A percentile compares a stretch with the other conserved stretches of the same genome.
Evolutionary conservation across 1,139 yeast genomes (phyloP).

Genomic region (Hemisphaericaspora lyxosophila): DNA sequence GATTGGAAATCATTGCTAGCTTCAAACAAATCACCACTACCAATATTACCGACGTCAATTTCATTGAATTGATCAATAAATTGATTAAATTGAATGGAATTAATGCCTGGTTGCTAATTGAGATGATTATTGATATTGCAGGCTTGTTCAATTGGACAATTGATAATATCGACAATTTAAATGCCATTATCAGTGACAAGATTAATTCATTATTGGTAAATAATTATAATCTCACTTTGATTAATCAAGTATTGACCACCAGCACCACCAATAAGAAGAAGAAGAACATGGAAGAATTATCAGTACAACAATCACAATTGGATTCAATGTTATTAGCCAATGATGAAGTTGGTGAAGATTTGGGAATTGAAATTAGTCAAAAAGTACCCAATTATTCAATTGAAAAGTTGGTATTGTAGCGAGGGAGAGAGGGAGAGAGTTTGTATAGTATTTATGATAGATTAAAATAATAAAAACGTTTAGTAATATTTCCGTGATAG

Average conservation of each 20-base stretch:
- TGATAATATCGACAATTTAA: conserved; percentile 45
- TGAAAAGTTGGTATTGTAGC: conserved; percentile 46
- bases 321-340: conserved; percentile 40
- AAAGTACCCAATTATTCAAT: conserved; percentile 52
- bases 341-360: conserved; percentile 19
- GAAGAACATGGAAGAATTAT: conserved; percentile 19
- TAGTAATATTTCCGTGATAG: too few species aligned
- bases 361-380: conserved; percentile 33
- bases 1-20: conserved; percentile 43
- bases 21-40: conserved; percentile 24
- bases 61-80: conserved; percentile 41
- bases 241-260: conserved; percentile 47
- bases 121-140: conserved; percentile 68
- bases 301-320: conserved; percentile 30
- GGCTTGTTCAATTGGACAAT: conserved; percentile 67
- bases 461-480: not conserved
- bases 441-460: conserved; percentile 6
- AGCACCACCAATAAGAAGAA: conserved; percentile 20
- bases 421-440: not conserved
- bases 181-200: conserved; percentile 45
- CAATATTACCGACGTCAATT: conserved; percentile 25
- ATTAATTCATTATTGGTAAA: conserved; percentile 51
- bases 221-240: conserved; percentile 54
- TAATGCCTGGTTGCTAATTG: conserved; percentile 60
- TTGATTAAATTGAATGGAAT: conserved; percentile 22